Percentiles rank a stretch among this genome's conserved stretches.
These are phyloP conservation scores for Fraxinus xanthoxyloides DNA, from an alignment of 305 asterid genomes.

Conservation along the genomic window DNA sequence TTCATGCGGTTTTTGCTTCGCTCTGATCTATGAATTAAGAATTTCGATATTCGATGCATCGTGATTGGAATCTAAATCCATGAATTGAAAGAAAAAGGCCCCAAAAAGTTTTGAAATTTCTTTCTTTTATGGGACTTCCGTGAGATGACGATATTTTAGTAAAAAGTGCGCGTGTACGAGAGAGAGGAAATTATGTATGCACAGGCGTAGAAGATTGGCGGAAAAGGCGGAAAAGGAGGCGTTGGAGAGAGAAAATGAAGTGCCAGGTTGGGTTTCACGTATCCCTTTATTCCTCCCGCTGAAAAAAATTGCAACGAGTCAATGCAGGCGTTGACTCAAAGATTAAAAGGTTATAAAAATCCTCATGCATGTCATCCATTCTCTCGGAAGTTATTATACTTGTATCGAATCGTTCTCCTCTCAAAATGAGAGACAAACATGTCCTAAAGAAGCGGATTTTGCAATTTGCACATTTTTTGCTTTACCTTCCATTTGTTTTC, in stretches of 20 bases:
- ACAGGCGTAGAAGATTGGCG: background rate
- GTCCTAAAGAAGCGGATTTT: too few relatives aligned
- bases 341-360: background rate
- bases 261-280: background rate
- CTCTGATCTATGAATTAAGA: background rate
- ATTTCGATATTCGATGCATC: background rate
- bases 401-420: too few relatives aligned
- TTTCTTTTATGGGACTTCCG: background rate
- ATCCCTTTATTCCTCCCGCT: background rate
- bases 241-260: background rate
- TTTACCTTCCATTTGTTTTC: too few relatives aligned
- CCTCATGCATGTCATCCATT: too few relatives aligned
- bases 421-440: too few relatives aligned
- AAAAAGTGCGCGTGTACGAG: background rate
- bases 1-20: background rate
- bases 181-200: background rate
- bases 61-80: background rate
- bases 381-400: too few relatives aligned
- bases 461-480: too few relatives aligned
- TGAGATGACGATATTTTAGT: background rate
- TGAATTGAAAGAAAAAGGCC: background rate
- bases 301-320: background rate
- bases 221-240: background rate
- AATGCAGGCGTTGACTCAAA: background rate
- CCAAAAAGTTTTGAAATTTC: background rate